phyloP scores from a whole-genome alignment of 805 yeast genomes.

The Lipomyces kockii region DNA sequence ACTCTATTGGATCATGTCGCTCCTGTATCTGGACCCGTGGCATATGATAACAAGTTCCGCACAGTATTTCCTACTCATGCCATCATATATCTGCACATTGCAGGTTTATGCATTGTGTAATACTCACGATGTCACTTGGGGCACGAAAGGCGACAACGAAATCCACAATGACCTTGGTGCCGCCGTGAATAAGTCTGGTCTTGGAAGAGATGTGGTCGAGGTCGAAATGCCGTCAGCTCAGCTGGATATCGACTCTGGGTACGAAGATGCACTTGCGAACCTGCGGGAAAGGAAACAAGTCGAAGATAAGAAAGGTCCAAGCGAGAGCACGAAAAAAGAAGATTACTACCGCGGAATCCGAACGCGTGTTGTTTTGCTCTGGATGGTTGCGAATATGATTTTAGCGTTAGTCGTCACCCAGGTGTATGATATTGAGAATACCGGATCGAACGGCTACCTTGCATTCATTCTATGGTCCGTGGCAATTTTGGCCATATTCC shows the following conservation, averaged over 20 bases:
- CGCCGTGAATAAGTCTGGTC: constrained; percentile 73
- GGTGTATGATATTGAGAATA: constrained; percentile 70
- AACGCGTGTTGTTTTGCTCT: constrained; percentile 91
- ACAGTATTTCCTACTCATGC: constrained; percentile 88
- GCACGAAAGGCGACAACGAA: constrained; percentile 92
- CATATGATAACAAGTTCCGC: constrained; percentile 84
- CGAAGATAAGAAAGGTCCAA: constrained; percentile 42
- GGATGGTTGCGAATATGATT: constrained; percentile 84
- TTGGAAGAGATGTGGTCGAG: constrained; percentile 83
- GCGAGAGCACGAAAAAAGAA: constrained; percentile 52
- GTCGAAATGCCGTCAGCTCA: constrained; percentile 73
- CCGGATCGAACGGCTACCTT: constrained; percentile 68
- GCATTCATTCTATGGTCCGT: constrained; percentile 84
- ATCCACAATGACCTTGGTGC: constrained; percentile 73
- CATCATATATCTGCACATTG: constrained; percentile 87
- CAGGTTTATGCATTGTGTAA: constrained; percentile 97
- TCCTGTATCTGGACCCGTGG: constrained; percentile 94
- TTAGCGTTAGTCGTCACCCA: constrained; percentile 87
- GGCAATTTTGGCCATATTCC: constrained; percentile 76
- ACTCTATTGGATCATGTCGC: constrained; percentile 76
- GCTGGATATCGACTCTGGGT: constrained; percentile 78
- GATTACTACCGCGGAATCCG: constrained; percentile 95
- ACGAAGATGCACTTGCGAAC: constrained; percentile 72
- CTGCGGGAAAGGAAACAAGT: constrained; percentile 61
- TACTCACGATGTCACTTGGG: constrained; percentile 99